Evolutionary conservation across 2,329 filamentous ascomycete species (phyloP), one percentile per base, ranked within the genome.

Genomic region (Colletotrichum plurivorum): DNA sequence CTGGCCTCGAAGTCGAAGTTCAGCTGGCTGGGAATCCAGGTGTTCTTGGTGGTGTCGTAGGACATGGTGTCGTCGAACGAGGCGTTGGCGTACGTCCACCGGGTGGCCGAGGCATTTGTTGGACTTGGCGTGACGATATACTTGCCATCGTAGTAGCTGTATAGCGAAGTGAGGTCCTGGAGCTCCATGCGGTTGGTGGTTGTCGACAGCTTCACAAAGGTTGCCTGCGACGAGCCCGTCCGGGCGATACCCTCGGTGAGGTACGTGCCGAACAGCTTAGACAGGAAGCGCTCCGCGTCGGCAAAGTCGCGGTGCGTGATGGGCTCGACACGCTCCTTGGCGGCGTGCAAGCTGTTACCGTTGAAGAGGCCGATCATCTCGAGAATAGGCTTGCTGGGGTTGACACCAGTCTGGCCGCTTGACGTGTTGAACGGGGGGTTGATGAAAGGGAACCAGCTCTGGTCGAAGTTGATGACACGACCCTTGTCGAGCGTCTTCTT

Each of bases 221-320:
- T 15, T 13, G 13, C 41, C 16, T 43, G 13, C 41, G 41, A n/a
- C 13, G 41, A 43, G 41, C 16, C 13, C 1, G 41, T 43, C 5
- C 41, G 10, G 41, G 41, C 41, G 13, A 43, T 43, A 5, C 41
- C 16, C 13, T 43, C 41, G 6, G 41, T 57, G 20, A 63, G 6
- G 8, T 48, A 55, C 5, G 51, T 43, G 1, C 63, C 63, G 0
- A 67, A 67, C 8, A 63, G 41, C 25, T 67, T 67, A 1, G 58
- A 25, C 4, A 63, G 25, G 22, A 67, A 63, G 9, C 56, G 15
- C 16, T 67, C 64, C 3, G 41, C 20, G 2, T 52, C 52, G 15
- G 63, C 25, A 5, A 46, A 45, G 15, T 53, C 64, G 12, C 56
- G 45, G 22, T 57, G 45, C 15, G 39, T 27, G 16, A 57, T 9